These are phyloP conservation scores for Diaporthe vaccinii DNA, from an alignment of 2,329 filamentous ascomycete species.

Conservation along the genomic window DNA sequence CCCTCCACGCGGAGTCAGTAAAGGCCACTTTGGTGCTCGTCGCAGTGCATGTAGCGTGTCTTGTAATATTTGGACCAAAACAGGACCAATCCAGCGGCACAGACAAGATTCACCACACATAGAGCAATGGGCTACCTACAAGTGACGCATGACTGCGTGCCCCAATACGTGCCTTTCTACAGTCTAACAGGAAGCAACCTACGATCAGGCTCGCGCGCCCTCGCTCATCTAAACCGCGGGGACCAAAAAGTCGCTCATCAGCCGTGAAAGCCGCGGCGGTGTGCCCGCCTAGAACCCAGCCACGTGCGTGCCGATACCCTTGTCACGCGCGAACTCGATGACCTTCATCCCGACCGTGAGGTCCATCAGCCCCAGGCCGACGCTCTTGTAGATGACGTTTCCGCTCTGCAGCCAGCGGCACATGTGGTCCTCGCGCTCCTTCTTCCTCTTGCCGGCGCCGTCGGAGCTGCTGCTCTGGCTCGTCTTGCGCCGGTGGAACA, in stretches of 20 bases:
- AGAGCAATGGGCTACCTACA: background rate
- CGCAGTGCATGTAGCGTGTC: background rate
- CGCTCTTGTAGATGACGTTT: slow-evolving; percentile 78
- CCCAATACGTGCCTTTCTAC: background rate
- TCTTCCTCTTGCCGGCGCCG: slow-evolving; percentile 50
- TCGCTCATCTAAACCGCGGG: background rate
- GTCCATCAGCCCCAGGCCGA: slow-evolving; percentile 77
- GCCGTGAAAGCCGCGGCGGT: slow-evolving; percentile 13
- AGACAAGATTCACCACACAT: background rate
- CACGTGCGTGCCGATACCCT: slow-evolving; percentile 66
- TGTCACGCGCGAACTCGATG: slow-evolving; percentile 67
- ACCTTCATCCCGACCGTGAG: slow-evolving; percentile 72
- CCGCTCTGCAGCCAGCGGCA: slow-evolving; percentile 70
- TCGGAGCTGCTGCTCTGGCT: slow-evolving; percentile 46
- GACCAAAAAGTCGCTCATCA: slow-evolving; percentile 34
- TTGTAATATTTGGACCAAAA: background rate
- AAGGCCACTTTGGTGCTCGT: background rate
- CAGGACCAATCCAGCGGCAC: background rate
- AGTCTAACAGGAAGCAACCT: background rate
- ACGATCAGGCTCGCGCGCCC: background rate
- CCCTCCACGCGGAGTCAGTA: background rate
- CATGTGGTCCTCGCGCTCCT: slow-evolving; percentile 63
- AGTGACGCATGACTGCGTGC: too few relatives aligned
- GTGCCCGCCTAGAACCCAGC: slow-evolving; percentile 60
- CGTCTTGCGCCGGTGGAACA: slow-evolving; percentile 49